Evolutionary conservation across 2,329 filamentous ascomycete genomes (phyloP).

Genomic region (Pestalotiopsis sp.): DNA sequence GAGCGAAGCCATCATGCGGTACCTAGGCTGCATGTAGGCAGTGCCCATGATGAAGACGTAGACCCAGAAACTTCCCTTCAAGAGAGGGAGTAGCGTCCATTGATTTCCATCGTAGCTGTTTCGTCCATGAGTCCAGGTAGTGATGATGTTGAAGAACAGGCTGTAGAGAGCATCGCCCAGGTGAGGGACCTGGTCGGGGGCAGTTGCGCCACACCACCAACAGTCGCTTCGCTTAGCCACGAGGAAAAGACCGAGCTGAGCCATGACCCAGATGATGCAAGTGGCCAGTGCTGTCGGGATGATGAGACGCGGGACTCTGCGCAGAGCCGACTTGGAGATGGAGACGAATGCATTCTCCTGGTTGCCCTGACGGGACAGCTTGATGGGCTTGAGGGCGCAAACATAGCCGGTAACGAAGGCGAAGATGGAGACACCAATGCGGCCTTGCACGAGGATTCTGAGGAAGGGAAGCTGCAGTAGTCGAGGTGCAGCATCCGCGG

Average conservation of each 20-base stretch:
- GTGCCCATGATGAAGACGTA: constrained; percentile 56
- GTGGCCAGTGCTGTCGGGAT: constrained; percentile 60
- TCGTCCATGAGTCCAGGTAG: constrained; percentile 52
- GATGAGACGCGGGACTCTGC: constrained; percentile 59
- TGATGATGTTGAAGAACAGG: constrained; percentile 46
- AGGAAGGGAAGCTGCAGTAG: constrained; percentile 61
- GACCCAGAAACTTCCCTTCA: constrained; percentile 57
- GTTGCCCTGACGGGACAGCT: constrained; percentile 55
- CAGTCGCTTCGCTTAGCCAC: constrained; percentile 59
- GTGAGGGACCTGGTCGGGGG: constrained; percentile 41
- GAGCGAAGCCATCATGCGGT: constrained; percentile 49
- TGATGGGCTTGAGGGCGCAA: constrained; percentile 63
- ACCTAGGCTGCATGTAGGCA: constrained; percentile 48
- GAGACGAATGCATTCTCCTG: constrained; percentile 54
- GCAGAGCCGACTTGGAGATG: constrained; percentile 59
- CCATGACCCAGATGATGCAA: constrained; percentile 52
- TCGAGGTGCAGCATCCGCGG: constrained; percentile 45
- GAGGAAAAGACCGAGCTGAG: constrained; percentile 59
- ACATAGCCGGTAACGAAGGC: constrained; percentile 67
- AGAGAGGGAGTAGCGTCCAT: constrained; percentile 59
- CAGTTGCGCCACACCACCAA: constrained; percentile 58
- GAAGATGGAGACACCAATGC: constrained; percentile 68
- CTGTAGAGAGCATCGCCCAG: constrained; percentile 44
- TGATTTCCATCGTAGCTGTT: constrained; percentile 61
- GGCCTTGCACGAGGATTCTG: constrained; percentile 60